Evolutionary conservation across 306 rosid species (phyloP).

Genomic region (Astragalus membranaceus): DNA sequence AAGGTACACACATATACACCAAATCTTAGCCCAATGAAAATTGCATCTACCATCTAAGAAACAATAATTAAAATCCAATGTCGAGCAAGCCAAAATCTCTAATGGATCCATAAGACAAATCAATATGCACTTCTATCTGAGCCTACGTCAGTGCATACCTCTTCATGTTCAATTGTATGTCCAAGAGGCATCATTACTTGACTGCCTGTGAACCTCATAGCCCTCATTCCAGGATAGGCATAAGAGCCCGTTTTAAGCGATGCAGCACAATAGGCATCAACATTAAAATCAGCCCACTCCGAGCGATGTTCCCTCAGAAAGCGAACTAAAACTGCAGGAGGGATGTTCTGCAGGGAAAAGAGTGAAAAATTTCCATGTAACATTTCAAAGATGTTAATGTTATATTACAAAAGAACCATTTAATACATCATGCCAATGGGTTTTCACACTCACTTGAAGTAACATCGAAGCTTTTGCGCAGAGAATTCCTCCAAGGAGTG

Average conservation of each 20-base stretch:
- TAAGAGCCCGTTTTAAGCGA: slow-evolving; percentile 69
- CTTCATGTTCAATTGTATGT: slow-evolving; percentile 94
- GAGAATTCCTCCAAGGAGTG: slow-evolving; percentile 79
- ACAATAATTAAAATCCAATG: neutral
- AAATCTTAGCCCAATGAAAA: slow-evolving; percentile 9
- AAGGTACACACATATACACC: neutral
- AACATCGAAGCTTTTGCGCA: slow-evolving; percentile 99
- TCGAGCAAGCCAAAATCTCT: neutral
- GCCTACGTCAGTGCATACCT: slow-evolving; percentile 34
- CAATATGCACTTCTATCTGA: neutral
- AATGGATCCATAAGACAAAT: neutral
- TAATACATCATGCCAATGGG: neutral
- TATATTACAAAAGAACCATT: neutral
- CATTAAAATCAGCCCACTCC: slow-evolving; percentile 99
- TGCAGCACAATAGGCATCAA: slow-evolving; percentile 85
- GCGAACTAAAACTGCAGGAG: slow-evolving; percentile 88
- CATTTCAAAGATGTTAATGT: neutral
- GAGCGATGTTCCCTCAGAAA: slow-evolving; percentile 97
- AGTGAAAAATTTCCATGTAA: neutral
- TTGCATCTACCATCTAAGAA: neutral
- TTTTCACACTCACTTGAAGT: slow-evolving; percentile 63
- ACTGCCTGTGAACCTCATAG: slow-evolving; percentile 86
- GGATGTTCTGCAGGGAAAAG: slow-evolving; percentile 56
- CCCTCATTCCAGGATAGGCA: slow-evolving; percentile 85
- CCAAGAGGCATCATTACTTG: slow-evolving; percentile 98